Evolutionary conservation across 768 basidiomycete species (phyloP).

Genomic region (Terana coerulea): DNA sequence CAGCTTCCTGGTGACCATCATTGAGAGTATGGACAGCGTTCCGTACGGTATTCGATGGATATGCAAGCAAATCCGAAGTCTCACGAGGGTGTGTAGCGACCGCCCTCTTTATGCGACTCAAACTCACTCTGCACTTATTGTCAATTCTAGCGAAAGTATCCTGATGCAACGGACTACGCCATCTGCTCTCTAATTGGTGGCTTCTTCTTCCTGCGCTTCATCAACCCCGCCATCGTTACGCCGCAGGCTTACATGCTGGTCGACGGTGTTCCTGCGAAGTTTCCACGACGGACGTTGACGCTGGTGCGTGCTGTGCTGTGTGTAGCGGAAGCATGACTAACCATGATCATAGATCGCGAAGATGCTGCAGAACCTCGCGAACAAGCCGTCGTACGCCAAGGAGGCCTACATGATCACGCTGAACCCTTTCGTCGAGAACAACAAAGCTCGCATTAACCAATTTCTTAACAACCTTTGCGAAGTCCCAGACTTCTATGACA

Average conservation of each 20-base stretch:
- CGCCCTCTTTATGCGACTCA: not conserved
- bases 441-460: constrained; percentile 96
- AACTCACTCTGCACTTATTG: constrained; percentile 4
- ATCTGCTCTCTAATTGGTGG: constrained; percentile 98
- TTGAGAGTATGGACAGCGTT: constrained; percentile 97
- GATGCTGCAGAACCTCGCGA: constrained; percentile 99
- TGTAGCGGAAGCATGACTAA: not conserved
- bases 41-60: constrained; percentile 99
- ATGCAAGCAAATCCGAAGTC: constrained; percentile 97
- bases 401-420: constrained; percentile 98
- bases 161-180: constrained; percentile 96
- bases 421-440: constrained; percentile 98
- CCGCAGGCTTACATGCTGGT: constrained; percentile 99
- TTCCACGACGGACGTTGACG: constrained; percentile 93
- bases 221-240: constrained; percentile 98
- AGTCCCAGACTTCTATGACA: constrained; percentile 99
- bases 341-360: constrained; percentile 79
- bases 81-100: constrained; percentile 72
- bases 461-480: constrained; percentile 97
- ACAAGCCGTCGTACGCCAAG: constrained; percentile 97
- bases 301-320: constrained; percentile 42
- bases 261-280: constrained; percentile 95
- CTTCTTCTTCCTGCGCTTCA: constrained; percentile 99
- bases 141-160: constrained; percentile 83
- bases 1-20: constrained; percentile 94